Percentiles rank a stretch among this genome's conserved stretches.
These are phyloP conservation scores for Diaporthe vexans DNA, from an alignment of 2,329 filamentous ascomycete genomes.

Conservation along the genomic window DNA sequence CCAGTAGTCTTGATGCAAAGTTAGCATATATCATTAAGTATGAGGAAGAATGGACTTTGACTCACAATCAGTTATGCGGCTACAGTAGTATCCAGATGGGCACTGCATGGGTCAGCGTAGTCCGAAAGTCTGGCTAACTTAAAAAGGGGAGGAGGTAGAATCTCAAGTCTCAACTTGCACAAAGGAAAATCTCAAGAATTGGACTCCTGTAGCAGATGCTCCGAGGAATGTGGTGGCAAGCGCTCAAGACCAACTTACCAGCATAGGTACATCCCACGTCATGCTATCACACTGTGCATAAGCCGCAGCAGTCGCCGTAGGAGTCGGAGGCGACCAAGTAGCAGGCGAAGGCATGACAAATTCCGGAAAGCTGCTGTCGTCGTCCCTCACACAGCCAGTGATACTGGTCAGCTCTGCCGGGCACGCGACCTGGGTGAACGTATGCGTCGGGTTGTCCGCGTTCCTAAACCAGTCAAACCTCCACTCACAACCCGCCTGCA, in stretches of 20 bases:
- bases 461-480: slow-evolving; percentile 67
- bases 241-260: neutral
- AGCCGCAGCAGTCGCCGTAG: slow-evolving; percentile 39
- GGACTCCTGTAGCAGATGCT: neutral
- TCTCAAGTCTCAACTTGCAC: too few species aligned
- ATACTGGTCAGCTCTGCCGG: slow-evolving; percentile 58
- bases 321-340: slow-evolving; percentile 35
- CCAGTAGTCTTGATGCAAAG: neutral
- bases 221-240: accelerated
- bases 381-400: slow-evolving; percentile 51
- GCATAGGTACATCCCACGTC: slow-evolving; percentile 39
- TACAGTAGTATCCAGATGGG: slow-evolving; percentile 22
- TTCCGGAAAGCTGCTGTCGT: slow-evolving; percentile 41
- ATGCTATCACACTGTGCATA: slow-evolving; percentile 40
- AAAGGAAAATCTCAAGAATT: neutral
- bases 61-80: slow-evolving; percentile 2
- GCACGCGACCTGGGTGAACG: slow-evolving; percentile 62
- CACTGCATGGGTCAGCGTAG: slow-evolving; percentile 11
- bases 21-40: neutral
- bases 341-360: slow-evolving; percentile 38
- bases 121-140: too few species aligned
- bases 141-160: too few species aligned
- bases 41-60: neutral
- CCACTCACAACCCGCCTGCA: slow-evolving; percentile 65
- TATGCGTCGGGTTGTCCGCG: slow-evolving; percentile 63